Percentiles rank a stretch among this genome's conserved stretches.
These are phyloP conservation scores for Kuraishia cidri DNA, from an alignment of 805 yeast genomes.

Conservation along the genomic window DNA sequence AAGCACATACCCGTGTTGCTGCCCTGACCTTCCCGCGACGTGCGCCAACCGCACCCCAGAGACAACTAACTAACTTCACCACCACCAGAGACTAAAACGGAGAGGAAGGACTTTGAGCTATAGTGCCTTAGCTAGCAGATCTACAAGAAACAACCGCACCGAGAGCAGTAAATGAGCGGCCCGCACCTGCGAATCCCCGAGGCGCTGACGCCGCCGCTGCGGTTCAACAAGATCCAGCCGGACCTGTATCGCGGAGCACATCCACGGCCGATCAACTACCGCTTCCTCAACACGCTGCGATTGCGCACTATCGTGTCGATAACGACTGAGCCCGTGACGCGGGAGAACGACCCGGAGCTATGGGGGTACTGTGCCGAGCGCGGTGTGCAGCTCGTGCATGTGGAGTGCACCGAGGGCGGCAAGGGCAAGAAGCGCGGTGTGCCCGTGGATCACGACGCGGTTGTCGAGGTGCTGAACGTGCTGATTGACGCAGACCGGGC, in stretches of 20 bases:
- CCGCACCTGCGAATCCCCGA: conserved; percentile 10
- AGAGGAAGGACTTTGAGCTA: too few relatives aligned
- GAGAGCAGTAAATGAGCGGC: too few relatives aligned
- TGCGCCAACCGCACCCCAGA: too few relatives aligned
- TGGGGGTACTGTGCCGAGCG: conserved; percentile 42
- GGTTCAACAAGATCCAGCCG: conserved; percentile 65
- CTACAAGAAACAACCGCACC: too few relatives aligned
- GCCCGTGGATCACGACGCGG: conserved; percentile 63
- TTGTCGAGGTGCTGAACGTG: conserved; percentile 48
- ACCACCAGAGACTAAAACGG: too few relatives aligned
- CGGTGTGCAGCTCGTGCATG: conserved; percentile 56
- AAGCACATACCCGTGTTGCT: too few relatives aligned
- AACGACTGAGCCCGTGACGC: conserved; percentile 66
- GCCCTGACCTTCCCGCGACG: too few relatives aligned
- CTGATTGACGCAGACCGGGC: conserved; percentile 49
- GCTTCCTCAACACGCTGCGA: conserved; percentile 56
- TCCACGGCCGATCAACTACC: conserved; percentile 67
- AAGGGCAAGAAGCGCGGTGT: conserved; percentile 80
- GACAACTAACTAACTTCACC: too few relatives aligned
- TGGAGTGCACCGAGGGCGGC: conserved; percentile 57
- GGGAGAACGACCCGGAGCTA: conserved; percentile 39
- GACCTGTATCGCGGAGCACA: conserved; percentile 77
- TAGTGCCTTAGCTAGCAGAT: too few relatives aligned
- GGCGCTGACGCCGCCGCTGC: conserved; percentile 60
- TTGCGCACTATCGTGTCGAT: conserved; percentile 70